These are phyloP conservation scores for Starmerella powellii DNA, from an alignment of 805 yeast genomes.

Conservation along the genomic window DNA sequence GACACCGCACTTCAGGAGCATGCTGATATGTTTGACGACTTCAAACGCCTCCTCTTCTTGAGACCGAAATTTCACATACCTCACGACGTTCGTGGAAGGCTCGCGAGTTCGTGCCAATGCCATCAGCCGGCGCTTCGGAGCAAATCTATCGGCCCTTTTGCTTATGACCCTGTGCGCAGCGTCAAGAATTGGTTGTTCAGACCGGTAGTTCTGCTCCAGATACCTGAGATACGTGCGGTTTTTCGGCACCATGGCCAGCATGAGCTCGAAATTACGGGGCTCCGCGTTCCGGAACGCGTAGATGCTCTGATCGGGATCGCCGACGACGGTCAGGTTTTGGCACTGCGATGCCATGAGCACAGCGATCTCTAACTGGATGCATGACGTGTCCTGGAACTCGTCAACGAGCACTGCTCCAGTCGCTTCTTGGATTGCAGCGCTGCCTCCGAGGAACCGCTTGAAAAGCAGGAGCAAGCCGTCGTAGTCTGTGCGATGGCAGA, in stretches of 20 bases:
- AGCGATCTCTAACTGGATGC: slow-evolving; percentile 60
- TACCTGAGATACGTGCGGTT: slow-evolving; percentile 27
- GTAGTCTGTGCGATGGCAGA: slow-evolving; percentile 49
- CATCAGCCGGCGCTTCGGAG: too few species aligned
- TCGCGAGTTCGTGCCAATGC: too few species aligned
- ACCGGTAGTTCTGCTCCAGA: slow-evolving; percentile 66
- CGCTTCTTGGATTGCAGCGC: slow-evolving; percentile 33
- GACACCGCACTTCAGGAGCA: slow-evolving; percentile 35
- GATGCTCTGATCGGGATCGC: slow-evolving; percentile 94
- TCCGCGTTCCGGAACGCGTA: slow-evolving; percentile 80
- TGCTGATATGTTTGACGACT: slow-evolving; percentile 40
- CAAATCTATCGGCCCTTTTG: background rate
- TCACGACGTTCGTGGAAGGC: background rate
- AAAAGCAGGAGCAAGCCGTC: slow-evolving; percentile 66
- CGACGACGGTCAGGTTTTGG: slow-evolving; percentile 63
- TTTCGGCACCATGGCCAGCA: slow-evolving; percentile 34
- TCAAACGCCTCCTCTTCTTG: background rate
- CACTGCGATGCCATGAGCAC: slow-evolving; percentile 34
- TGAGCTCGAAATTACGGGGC: slow-evolving; percentile 47
- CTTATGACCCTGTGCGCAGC: slow-evolving; percentile 39
- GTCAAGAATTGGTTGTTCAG: slow-evolving; percentile 53
- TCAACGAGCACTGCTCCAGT: slow-evolving; percentile 72
- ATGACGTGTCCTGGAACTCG: slow-evolving; percentile 88
- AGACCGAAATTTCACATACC: slow-evolving; percentile 46
- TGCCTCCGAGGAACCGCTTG: slow-evolving; percentile 35